Percentiles rank a stretch among this genome's conserved stretches.
Evolutionary conservation across 768 basidiomycete species (phyloP).

Genomic region (Rhizopogon rudus): DNA sequence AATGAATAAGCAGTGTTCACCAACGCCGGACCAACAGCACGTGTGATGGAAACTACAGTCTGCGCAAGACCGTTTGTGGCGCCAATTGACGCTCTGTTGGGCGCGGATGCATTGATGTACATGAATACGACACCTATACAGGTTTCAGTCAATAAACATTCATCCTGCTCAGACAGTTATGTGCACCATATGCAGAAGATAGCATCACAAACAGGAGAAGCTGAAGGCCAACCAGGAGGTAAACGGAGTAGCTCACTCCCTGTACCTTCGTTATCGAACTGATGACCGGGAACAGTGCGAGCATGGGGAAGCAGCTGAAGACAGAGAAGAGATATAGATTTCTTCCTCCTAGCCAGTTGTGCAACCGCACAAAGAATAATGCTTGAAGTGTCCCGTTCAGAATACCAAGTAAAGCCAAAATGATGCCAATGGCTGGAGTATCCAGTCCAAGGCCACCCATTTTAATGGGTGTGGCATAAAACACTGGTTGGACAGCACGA

Average conservation of each 20-base stretch:
- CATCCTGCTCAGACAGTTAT: not conserved
- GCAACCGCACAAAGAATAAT: conserved; percentile 52
- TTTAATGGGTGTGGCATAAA: conserved; percentile 12
- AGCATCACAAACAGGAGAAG: conserved; percentile 39
- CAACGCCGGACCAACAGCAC: conserved; percentile 6
- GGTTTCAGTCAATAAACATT: not conserved
- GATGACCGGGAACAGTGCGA: conserved; percentile 38
- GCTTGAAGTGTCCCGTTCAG: conserved; percentile 44
- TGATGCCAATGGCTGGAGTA: conserved; percentile 15
- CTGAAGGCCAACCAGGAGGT: conserved; percentile 42
- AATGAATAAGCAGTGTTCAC: conserved; percentile 2
- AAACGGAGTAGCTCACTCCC: conserved; percentile 40
- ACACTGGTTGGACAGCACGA: conserved; percentile 34
- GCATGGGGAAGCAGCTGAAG: conserved; percentile 40
- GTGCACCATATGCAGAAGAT: conserved; percentile 52
- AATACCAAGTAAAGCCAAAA: conserved; percentile 13
- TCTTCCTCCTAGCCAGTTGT: conserved; percentile 52
- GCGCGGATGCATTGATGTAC: conserved; percentile 54
- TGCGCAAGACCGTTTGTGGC: conserved; percentile 53
- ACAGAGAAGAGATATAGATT: conserved; percentile 49
- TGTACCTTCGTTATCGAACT: conserved; percentile 29
- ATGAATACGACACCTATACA: conserved; percentile 57
- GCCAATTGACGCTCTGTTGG: conserved; percentile 55
- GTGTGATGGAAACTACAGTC: conserved; percentile 6
- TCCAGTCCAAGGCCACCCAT: conserved; percentile 8